Evolutionary conservation across 768 basidiomycete species (phyloP), one percentile per base, ranked within the genome.

Genomic region (Lanmaoa pseudosensibilis): DNA sequence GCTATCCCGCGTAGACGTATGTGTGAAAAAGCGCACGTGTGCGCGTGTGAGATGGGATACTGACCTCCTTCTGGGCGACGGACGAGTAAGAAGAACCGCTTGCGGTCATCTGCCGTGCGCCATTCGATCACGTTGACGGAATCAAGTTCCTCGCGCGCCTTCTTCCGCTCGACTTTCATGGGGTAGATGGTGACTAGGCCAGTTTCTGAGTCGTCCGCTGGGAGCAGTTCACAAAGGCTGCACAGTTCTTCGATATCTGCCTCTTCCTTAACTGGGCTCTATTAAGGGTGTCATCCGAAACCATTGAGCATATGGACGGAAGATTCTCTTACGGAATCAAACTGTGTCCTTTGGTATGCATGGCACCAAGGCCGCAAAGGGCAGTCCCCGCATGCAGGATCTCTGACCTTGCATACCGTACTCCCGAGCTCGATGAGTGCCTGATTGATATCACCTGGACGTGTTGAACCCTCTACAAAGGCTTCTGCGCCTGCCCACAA

Each of bases 371-470:
- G 58, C 46, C 72, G 80, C 43, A 98, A 62, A 19, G 94, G 92
- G 71, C 95, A 98, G 18, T 73, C 65, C 18, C 64, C 73, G 65
- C 95, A 98, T 19, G 75, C 72, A 11, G 95, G 95, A 59, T 89
- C 83, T 58, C 84, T 85, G 40, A 90, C 86, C 71, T 88, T 94
- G 75, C 95, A 98, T 3, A 97, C 82, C 4, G 93, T 96, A 68
- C 90, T 91, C 47, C 95, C 95, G 8, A 98, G 83, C 68, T 98
- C 95, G 69, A 98, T 98, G 49, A 98, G 78, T 15, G 91, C 94
- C 74, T 97, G 90, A 66, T 96, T 96, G 60, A 94, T 78, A 68
- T 95, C 91, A 18, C 94, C 92, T 0, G 93, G 83, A 58, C 80
- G 70, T 34, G 81, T 63, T 0, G 77, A 67, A 13, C 60, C 75